Evolutionary conservation across 2,329 filamentous ascomycete species (phyloP).

Genomic region (Domatiomyces catenatus): DNA sequence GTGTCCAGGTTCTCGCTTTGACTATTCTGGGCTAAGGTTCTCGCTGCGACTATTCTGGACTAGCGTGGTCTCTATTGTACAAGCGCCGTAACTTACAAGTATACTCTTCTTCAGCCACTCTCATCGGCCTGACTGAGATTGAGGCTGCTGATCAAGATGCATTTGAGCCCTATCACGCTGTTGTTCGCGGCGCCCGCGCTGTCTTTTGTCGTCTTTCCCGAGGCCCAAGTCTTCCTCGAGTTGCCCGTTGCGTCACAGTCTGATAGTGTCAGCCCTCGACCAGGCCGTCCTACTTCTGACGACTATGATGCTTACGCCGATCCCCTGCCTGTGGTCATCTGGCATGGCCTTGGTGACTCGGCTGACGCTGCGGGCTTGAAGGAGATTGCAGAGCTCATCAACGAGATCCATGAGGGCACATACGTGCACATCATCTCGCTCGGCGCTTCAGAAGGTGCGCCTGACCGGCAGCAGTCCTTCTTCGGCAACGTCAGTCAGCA

Average conservation of each 20-base stretch:
- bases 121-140: background rate
- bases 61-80: too few relatives aligned
- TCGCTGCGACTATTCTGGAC: too few relatives aligned
- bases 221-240: conserved; percentile 9
- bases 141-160: background rate
- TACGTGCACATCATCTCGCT: conserved; percentile 68
- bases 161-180: background rate
- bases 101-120: too few relatives aligned
- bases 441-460: conserved; percentile 41
- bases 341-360: conserved; percentile 63
- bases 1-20: too few relatives aligned
- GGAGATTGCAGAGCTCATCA: conserved; percentile 53
- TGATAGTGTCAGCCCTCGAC: background rate
- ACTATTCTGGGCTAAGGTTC: too few relatives aligned
- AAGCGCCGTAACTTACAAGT: too few relatives aligned
- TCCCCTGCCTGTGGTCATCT: conserved; percentile 78
- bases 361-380: conserved; percentile 62
- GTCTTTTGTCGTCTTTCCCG: conserved; percentile 11
- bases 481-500: conserved; percentile 78
- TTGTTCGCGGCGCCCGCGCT: conserved; percentile 6
- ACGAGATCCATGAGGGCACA: conserved; percentile 63
- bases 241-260: background rate
- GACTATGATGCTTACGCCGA: conserved; percentile 8
- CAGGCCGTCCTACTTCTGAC: background rate
- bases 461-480: conserved; percentile 73